These are phyloP conservation scores for Rhexocercosporidium sp. DNA, from an alignment of 2,329 filamentous ascomycete genomes.

Conservation along the genomic window DNA sequence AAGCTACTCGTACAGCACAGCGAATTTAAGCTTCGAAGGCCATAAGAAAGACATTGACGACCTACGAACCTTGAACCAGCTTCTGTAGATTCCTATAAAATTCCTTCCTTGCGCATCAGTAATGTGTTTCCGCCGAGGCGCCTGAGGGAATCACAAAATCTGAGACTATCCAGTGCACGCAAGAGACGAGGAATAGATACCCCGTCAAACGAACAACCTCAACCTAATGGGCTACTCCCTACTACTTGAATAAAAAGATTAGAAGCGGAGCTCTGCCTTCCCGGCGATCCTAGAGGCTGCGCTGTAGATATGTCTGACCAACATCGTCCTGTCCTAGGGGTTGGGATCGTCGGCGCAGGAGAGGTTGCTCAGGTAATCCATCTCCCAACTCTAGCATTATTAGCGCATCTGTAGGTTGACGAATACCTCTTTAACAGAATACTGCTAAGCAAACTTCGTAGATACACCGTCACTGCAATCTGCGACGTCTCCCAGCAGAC, in stretches of 20 bases:
- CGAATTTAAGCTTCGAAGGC: too few relatives aligned
- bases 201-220: not conserved
- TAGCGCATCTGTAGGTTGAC: conserved; percentile 45
- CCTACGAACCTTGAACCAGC: too few relatives aligned
- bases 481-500: conserved; percentile 48
- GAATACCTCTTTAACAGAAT: not conserved
- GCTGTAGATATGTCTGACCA: not conserved
- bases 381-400: conserved; percentile 51
- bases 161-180: conserved; percentile 10
- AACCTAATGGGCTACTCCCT: not conserved
- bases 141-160: too few relatives aligned
- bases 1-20: too few relatives aligned
- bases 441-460: not conserved
- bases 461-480: conserved; percentile 36
- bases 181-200: not conserved
- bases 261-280: too few relatives aligned
- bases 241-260: too few relatives aligned
- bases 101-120: too few relatives aligned
- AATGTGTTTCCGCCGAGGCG: too few relatives aligned
- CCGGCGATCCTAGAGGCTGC: not conserved
- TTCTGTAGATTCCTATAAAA: too few relatives aligned
- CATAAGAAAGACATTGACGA: too few relatives aligned
- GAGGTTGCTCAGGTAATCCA: conserved; percentile 57
- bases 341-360: conserved; percentile 48
- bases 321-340: conserved; percentile 13